Percentiles rank a stretch among this genome's conserved stretches.
phyloP scores from a whole-genome alignment of 352 stramenopile species.

The Hyaloperonospora brassicae region DNA sequence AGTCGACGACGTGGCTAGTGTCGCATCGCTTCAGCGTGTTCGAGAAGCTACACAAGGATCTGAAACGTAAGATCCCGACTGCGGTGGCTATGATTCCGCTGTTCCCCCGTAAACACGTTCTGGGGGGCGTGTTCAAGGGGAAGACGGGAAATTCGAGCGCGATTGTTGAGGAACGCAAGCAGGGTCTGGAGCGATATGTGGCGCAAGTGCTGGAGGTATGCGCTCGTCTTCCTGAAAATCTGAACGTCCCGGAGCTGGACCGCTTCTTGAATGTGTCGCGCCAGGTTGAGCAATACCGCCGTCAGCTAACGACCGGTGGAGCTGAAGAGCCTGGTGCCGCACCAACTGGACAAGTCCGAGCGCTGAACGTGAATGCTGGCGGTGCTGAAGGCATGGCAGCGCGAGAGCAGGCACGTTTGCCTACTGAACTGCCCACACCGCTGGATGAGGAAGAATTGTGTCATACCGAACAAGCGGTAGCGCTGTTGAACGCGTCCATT shows the following conservation, averaged over 20 bases:
- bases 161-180: conserved; percentile 81
- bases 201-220: conserved; percentile 79
- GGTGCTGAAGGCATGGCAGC: conserved; percentile 74
- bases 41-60: conserved; percentile 30
- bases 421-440: conserved; percentile 74
- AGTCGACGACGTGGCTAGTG: conserved; percentile 27
- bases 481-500: conserved; percentile 68
- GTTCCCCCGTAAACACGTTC: conserved; percentile 80
- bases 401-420: conserved; percentile 66
- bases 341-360: conserved; percentile 25
- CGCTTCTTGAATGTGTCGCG: conserved; percentile 82
- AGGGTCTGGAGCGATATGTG: conserved; percentile 72
- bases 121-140: conserved; percentile 74
- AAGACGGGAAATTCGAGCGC: conserved; percentile 82
- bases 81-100: conserved; percentile 35
- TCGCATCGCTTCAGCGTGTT: conserved; percentile 34
- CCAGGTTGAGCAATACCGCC: conserved; percentile 78
- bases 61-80: conserved; percentile 27
- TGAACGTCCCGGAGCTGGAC: conserved; percentile 80
- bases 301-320: conserved; percentile 41
- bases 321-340: conserved; percentile 20
- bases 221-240: conserved; percentile 62
- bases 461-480: conserved; percentile 77
- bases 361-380: conserved; percentile 53
- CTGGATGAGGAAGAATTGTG: conserved; percentile 81